Base-by-base conservation (phyloP, 1,284 basidiomycete genomes). In the Pyrrhoderma noxium region DNA sequence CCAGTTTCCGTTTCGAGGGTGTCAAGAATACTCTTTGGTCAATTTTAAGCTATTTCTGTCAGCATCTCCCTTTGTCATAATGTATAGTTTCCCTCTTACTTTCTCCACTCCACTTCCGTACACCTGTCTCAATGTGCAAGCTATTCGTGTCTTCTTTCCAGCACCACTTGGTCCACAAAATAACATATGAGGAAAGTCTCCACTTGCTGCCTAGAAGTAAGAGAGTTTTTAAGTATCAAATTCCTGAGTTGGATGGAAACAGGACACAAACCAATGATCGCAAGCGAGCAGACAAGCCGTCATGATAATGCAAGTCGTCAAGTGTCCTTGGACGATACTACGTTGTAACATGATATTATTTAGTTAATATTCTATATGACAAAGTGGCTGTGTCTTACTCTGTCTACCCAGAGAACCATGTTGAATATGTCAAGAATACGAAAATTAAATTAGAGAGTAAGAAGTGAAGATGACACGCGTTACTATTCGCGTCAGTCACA, bases 111-210 rank as follows among this genome's bases (percentile, higher is more conserved):
- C 92, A 39, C 84, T 76, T 1, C 95, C 96, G 68, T 93, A 99
- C 40, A 99, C 70, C 62, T 97, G 86, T 58, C 88, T 75, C 47
- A 99, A 66, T 4, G 90, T 93, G 58, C 87, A 90, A 60, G 85
- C 87, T 62, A 99, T 94, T 45, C 96, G 78, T 35, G 96, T 99
- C 78, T 99, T 99, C 74, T 99, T 99, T 16, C 95, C 95, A 8
- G 95, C 93, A 16, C 95, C 95, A 3, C 90, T 91, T 1, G 95
- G 96, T 0, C 95, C 96, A 64, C 98, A 99, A 71, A 99, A 97
- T 9, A 99, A 79, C 72, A 96, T 86, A 65, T 99, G 95, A 4
- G 95, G 95, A 63, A 99, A 97, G 72, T 99, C 96, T 1, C 89
- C 89, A 0, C 89, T 89, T 0, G 83, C 77, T 1, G 91, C 83